phyloP scores from a whole-genome alignment of 1,284 basidiomycete genomes.

The Moesziomyces sp. region DNA sequence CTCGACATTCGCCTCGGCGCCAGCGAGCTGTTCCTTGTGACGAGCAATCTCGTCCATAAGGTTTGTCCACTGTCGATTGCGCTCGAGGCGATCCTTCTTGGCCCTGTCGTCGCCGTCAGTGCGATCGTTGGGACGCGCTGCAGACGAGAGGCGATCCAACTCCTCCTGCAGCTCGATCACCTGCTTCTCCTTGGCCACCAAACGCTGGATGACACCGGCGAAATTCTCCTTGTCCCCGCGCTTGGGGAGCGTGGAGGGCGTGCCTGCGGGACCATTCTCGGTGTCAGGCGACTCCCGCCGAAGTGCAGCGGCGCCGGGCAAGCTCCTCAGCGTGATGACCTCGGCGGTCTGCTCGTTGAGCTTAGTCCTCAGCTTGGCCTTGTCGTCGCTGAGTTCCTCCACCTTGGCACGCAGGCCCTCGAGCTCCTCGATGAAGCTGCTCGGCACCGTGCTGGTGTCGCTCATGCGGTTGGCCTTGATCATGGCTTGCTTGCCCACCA shows the following conservation, averaged over 20 bases:
- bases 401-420: slow-evolving; percentile 74
- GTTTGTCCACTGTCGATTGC: slow-evolving; percentile 81
- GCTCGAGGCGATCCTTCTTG: slow-evolving; percentile 80
- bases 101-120: slow-evolving; percentile 48
- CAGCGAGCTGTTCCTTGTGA: slow-evolving; percentile 75
- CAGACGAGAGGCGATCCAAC: slow-evolving; percentile 71
- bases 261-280: slow-evolving; percentile 6
- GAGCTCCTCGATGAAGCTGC: slow-evolving; percentile 74
- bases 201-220: slow-evolving; percentile 81
- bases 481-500: slow-evolving; percentile 77
- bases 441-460: slow-evolving; percentile 70
- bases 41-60: slow-evolving; percentile 81
- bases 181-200: slow-evolving; percentile 86
- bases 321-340: slow-evolving; percentile 75
- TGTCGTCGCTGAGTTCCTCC: slow-evolving; percentile 76
- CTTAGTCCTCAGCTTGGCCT: slow-evolving; percentile 72
- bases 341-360: slow-evolving; percentile 76
- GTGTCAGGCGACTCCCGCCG: slow-evolving; percentile 20
- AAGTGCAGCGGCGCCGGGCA: slow-evolving; percentile 65
- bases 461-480: slow-evolving; percentile 70
- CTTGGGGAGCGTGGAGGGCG: slow-evolving; percentile 34
- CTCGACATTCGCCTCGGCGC: slow-evolving; percentile 72
- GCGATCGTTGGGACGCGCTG: slow-evolving; percentile 41
- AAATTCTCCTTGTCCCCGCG: slow-evolving; percentile 71
- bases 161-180: slow-evolving; percentile 80